phyloP scores from a whole-genome alignment of 2,329 filamentous ascomycete genomes.

The Cadophora sp. region DNA sequence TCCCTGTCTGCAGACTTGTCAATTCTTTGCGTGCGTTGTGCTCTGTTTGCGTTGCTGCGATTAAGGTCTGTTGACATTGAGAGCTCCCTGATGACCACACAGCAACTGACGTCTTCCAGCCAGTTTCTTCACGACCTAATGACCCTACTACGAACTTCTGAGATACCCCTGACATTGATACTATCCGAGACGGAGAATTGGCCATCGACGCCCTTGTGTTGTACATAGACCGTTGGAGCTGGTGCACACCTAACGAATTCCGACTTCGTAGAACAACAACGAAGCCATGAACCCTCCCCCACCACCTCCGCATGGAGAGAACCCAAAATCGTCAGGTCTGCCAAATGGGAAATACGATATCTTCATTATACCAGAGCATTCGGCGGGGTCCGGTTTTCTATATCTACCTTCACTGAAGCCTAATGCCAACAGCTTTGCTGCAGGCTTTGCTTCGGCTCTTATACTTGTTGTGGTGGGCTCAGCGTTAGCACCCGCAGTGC shows the following conservation, averaged over 20 bases:
- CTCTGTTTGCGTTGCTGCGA: slow-evolving; percentile 17
- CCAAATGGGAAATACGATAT: slow-evolving; percentile 95
- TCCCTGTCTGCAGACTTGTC: slow-evolving; percentile 15
- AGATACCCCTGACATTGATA: slow-evolving; percentile 32
- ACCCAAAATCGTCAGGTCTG: slow-evolving; percentile 73
- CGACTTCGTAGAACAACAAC: slow-evolving; percentile 27
- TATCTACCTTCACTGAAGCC: slow-evolving; percentile 91
- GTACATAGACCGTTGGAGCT: slow-evolving; percentile 18
- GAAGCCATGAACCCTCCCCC: slow-evolving; percentile 62
- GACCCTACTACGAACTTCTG: slow-evolving; percentile 33
- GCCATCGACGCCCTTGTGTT: slow-evolving; percentile 9
- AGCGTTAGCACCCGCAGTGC: slow-evolving; percentile 74
- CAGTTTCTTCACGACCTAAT: slow-evolving; percentile 39
- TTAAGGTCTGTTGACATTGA: slow-evolving; percentile 25
- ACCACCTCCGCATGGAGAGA: slow-evolving; percentile 84
- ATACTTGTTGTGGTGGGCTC: slow-evolving; percentile 76
- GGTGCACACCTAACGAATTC: slow-evolving; percentile 14
- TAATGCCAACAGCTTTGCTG: slow-evolving; percentile 88
- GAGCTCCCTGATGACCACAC: slow-evolving; percentile 1
- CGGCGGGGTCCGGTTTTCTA: slow-evolving; percentile 85
- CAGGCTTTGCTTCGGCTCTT: slow-evolving; percentile 81
- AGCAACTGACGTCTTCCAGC: slow-evolving; percentile 7
- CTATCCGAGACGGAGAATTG: slow-evolving; percentile 16
- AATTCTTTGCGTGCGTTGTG: slow-evolving; percentile 22
- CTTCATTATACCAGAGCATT: slow-evolving; percentile 94